These are phyloP conservation scores for Daldinia decipiens DNA, from an alignment of 495 filamentous ascomycete species.

Conservation along the genomic window DNA sequence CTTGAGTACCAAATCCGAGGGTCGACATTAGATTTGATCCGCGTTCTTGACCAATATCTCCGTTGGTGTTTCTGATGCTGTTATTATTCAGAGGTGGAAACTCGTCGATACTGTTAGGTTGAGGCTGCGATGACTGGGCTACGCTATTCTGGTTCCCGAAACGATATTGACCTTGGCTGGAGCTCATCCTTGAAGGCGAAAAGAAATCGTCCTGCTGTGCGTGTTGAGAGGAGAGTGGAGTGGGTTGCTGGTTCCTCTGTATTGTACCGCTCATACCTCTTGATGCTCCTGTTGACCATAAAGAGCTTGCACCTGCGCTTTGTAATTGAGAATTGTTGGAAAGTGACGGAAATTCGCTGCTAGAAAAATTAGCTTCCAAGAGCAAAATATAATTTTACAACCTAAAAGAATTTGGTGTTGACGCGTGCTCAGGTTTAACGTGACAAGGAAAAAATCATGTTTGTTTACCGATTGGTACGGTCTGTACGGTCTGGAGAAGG, in stretches of 20 bases:
- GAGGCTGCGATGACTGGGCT: conserved; percentile 70
- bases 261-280: conserved; percentile 64
- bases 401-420: not conserved
- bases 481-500: not conserved
- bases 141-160: conserved; percentile 63
- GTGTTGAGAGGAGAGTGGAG: conserved; percentile 61
- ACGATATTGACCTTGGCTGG: conserved; percentile 68
- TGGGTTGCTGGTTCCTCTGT: conserved; percentile 73
- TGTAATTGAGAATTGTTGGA: conserved; percentile 74
- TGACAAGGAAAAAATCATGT: not conserved
- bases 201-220: conserved; percentile 69
- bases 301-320: conserved; percentile 52
- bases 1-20: conserved; percentile 68
- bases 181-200: conserved; percentile 64
- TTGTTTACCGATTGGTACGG: conserved; percentile 20
- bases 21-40: conserved; percentile 70
- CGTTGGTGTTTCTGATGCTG: conserved; percentile 67
- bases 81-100: conserved; percentile 78
- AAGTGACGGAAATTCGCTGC: conserved; percentile 85
- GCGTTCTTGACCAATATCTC: conserved; percentile 76
- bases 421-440: conserved; percentile 1
- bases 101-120: conserved; percentile 77
- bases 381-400: conserved; percentile 14
- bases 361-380: conserved; percentile 36
- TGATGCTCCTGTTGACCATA: conserved; percentile 69